Evolutionary conservation across 257 asterid species (phyloP).

Genomic region (Nicotiana attenuata): DNA sequence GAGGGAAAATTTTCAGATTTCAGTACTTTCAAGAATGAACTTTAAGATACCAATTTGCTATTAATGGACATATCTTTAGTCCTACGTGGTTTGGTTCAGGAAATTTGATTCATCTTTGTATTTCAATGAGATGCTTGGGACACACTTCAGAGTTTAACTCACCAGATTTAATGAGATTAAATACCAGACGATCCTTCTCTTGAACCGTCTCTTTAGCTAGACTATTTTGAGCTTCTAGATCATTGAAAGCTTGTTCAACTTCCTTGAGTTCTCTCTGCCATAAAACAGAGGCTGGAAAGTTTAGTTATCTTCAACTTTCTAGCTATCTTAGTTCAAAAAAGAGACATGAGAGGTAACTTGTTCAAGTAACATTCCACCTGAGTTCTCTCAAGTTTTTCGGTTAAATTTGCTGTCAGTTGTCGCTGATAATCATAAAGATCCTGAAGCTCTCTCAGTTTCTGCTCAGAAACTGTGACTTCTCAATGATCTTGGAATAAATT

Average conservation of each 20-base stretch:
- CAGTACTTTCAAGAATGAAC: background rate
- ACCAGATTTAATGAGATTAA: slow-evolving; percentile 34
- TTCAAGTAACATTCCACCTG: slow-evolving; percentile 29
- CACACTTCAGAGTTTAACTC: background rate
- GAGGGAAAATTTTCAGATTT: background rate
- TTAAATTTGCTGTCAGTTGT: slow-evolving; percentile 37
- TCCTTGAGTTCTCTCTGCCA: slow-evolving; percentile 38
- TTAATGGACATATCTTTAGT: background rate
- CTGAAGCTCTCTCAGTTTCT: slow-evolving; percentile 45
- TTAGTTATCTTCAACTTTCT: background rate
- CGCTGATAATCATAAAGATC: slow-evolving; percentile 41
- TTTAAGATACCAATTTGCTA: background rate
- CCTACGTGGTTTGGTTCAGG: background rate
- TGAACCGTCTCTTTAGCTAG: slow-evolving; percentile 28
- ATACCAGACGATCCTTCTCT: slow-evolving; percentile 37
- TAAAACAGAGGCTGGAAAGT: slow-evolving; percentile 1
- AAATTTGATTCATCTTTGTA: background rate
- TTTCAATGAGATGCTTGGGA: background rate
- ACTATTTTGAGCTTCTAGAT: slow-evolving; percentile 31
- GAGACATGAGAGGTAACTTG: background rate
- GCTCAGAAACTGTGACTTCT: slow-evolving; percentile 10
- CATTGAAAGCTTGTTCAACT: slow-evolving; percentile 34
- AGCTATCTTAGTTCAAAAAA: background rate
- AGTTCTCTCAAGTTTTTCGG: slow-evolving; percentile 36
- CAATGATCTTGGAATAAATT: slow-evolving; percentile 3